phyloP scores from a whole-genome alignment of 129 eudicot species.

The Flaveria brownii region DNA sequence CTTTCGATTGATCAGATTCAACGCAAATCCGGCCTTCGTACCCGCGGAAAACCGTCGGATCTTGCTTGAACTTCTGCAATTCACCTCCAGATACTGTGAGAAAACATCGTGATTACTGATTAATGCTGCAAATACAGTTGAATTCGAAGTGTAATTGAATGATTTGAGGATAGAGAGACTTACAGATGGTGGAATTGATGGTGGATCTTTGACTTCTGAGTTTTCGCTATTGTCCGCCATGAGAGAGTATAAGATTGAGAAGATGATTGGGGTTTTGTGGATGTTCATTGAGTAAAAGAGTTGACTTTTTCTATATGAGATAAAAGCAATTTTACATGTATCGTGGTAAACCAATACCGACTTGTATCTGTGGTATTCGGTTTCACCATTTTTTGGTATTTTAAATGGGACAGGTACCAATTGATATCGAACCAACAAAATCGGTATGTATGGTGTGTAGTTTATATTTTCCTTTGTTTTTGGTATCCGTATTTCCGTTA shows the following conservation, averaged over 20 bases:
- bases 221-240: constrained; percentile 44
- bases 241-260: neutral
- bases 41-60: constrained; percentile 70
- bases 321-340: neutral
- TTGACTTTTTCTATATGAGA: constrained; percentile 14
- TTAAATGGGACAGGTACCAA: too few relatives aligned
- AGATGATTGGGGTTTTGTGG: constrained; percentile 7
- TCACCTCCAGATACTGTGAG: constrained; percentile 57
- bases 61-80: constrained; percentile 67
- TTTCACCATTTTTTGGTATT: too few relatives aligned
- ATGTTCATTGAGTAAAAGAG: neutral
- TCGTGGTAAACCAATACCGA: too few relatives aligned
- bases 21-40: constrained; percentile 73
- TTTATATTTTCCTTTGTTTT: too few relatives aligned
- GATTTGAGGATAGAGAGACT: constrained; percentile 12
- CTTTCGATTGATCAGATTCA: constrained; percentile 60
- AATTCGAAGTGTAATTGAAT: neutral
- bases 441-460: too few relatives aligned
- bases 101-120: constrained; percentile 11
- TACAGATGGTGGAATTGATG: constrained; percentile 37
- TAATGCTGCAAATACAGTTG: neutral
- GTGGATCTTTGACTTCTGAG: constrained; percentile 16
- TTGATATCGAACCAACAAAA: too few relatives aligned
- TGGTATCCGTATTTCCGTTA: too few relatives aligned
- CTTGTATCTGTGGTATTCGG: too few relatives aligned